These are phyloP conservation scores for Lepiota subincarnata DNA, from an alignment of 768 basidiomycete genomes.

Conservation along the genomic window DNA sequence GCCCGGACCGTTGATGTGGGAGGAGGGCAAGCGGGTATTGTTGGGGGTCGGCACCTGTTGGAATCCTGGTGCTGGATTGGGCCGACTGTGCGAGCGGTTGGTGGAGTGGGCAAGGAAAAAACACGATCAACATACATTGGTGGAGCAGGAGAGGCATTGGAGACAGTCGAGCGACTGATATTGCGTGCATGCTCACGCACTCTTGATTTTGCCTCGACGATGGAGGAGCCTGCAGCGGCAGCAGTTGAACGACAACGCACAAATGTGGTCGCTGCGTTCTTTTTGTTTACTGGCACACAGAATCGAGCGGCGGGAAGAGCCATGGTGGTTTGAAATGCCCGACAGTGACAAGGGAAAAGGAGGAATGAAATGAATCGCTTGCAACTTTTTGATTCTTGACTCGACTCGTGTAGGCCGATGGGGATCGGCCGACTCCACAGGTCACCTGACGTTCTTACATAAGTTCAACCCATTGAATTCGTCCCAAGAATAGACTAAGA, in stretches of 20 bases:
- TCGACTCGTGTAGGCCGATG: too few relatives aligned
- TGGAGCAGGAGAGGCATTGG: slow-evolving; percentile 58
- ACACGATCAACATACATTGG: slow-evolving; percentile 43
- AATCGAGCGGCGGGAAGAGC: slow-evolving; percentile 25
- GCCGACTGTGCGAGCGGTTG: slow-evolving; percentile 42
- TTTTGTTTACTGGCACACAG: slow-evolving; percentile 19
- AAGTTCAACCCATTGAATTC: too few relatives aligned
- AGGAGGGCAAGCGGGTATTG: slow-evolving; percentile 28
- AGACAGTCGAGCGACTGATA: slow-evolving; percentile 64
- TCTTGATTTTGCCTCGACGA: slow-evolving; percentile 77
- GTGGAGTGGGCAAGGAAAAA: background rate
- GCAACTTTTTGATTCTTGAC: too few relatives aligned
- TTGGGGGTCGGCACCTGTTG: slow-evolving; percentile 37
- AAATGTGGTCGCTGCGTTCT: slow-evolving; percentile 14
- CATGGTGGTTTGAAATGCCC: slow-evolving; percentile 16
- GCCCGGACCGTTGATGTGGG: slow-evolving; percentile 31
- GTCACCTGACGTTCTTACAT: too few relatives aligned
- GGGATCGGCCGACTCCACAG: too few relatives aligned
- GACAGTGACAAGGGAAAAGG: background rate
- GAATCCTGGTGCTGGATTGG: slow-evolving; percentile 53
- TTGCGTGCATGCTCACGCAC: slow-evolving; percentile 73
- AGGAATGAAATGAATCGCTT: background rate
- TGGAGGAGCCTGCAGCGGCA: slow-evolving; percentile 31
- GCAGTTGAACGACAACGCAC: slow-evolving; percentile 26
- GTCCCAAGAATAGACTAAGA: too few relatives aligned